phyloP scores from a whole-genome alignment of 176 grass and related monocot genomes.

The Elymus sibiricus region DNA sequence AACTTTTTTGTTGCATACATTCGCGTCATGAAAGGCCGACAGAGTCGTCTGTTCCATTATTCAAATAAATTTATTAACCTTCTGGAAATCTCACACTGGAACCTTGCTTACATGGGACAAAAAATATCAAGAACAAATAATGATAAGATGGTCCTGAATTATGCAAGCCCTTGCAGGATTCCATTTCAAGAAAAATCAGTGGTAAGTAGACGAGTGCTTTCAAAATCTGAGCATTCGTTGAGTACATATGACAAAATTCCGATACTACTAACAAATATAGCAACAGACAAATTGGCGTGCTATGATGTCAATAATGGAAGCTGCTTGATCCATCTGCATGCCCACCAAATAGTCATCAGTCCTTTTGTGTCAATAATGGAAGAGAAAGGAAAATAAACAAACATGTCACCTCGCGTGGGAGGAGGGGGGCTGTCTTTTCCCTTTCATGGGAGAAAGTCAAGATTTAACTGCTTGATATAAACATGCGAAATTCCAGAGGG shows the following conservation, averaged over 20 bases:
- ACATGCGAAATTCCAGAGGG: constrained; percentile 1
- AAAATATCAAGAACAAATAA: background rate
- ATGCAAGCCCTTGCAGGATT: background rate
- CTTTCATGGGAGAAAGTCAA: constrained; percentile 29
- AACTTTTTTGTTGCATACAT: background rate
- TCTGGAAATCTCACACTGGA: background rate
- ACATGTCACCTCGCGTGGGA: background rate
- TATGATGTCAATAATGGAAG: background rate
- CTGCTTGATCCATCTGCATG: background rate
- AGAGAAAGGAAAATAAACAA: constrained; percentile 18
- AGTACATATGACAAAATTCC: background rate
- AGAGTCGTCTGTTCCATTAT: background rate
- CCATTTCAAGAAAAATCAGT: background rate
- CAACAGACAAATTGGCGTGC: background rate
- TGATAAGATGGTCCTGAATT: background rate
- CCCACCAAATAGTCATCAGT: background rate
- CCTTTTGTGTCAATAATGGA: constrained; percentile 32
- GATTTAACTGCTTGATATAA: constrained; percentile 13
- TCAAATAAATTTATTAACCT: background rate
- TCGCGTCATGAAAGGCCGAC: background rate
- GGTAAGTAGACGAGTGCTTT: background rate
- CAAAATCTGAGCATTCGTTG: background rate
- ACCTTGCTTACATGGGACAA: background rate
- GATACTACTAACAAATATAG: background rate
- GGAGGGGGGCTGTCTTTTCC: constrained; percentile 24